phyloP scores from a whole-genome alignment of 208 protist species.

The Leptomonas pyrrhocoris region DNA sequence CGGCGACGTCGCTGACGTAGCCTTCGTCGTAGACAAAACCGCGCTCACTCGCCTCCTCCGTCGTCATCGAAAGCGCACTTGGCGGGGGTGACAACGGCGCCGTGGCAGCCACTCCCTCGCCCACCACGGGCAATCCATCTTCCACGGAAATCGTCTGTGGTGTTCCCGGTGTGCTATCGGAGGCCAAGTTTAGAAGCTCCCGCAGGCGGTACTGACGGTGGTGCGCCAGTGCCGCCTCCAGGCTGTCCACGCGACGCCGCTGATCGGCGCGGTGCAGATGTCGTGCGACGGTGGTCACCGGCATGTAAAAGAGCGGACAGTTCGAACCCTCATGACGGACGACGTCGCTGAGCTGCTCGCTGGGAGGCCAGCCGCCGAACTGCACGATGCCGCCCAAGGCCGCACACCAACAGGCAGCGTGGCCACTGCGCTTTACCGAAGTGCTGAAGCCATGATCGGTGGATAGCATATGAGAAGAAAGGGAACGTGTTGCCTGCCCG shows the following conservation, averaged over 20 bases:
- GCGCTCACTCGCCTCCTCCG: conserved; percentile 20
- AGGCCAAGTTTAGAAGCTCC: background rate
- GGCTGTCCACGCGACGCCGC: conserved; percentile 11
- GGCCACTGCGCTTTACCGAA: conserved; percentile 42
- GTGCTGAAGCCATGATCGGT: conserved; percentile 45
- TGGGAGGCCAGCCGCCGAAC: conserved; percentile 64
- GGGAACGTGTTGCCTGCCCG: too few relatives aligned
- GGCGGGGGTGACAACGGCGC: background rate
- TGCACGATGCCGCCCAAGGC: conserved; percentile 46
- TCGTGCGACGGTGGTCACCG: conserved; percentile 24
- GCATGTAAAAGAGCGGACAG: conserved; percentile 50
- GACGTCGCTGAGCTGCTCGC: conserved; percentile 33
- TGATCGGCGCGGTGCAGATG: conserved; percentile 41
- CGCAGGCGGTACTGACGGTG: conserved; percentile 18
- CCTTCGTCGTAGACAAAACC: conserved; percentile 32
- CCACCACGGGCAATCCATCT: background rate
- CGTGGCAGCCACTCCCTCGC: too few relatives aligned
- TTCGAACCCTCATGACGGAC: conserved; percentile 38
- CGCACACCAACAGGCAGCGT: conserved; percentile 50
- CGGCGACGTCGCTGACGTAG: conserved; percentile 21
- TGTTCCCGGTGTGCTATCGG: background rate
- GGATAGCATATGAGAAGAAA: conserved; percentile 33
- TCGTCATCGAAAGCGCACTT: conserved; percentile 15
- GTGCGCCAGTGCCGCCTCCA: conserved; percentile 13
- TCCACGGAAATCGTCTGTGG: background rate